Conservation (phyloP, 352 stramenopile genomes). For the Phytopythium delawarense region DNA sequence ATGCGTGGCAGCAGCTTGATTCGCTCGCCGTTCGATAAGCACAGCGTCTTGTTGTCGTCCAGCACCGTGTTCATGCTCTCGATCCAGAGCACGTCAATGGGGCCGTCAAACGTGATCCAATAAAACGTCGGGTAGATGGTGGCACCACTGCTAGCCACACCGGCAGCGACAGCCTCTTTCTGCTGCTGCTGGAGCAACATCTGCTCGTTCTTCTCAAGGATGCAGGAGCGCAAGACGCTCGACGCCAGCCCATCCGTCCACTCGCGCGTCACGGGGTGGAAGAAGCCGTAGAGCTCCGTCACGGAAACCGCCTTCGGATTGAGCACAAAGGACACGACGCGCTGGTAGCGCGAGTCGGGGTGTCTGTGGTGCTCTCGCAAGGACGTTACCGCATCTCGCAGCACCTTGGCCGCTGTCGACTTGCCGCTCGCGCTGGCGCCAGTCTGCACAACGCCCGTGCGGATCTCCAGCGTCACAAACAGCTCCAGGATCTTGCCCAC, state of each 20-base stretch:
- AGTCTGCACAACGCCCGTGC: conserved; percentile 83
- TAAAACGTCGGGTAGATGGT: conserved; percentile 37
- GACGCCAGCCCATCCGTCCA: conserved; percentile 83
- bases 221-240: conserved; percentile 66
- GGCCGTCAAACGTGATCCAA: conserved; percentile 85
- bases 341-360: conserved; percentile 48
- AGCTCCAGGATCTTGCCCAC: conserved; percentile 88
- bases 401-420: conserved; percentile 36
- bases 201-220: conserved; percentile 63
- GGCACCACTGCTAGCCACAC: conserved; percentile 17
- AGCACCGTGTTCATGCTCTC: conserved; percentile 89
- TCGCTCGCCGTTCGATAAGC: conserved; percentile 84
- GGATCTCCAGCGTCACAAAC: conserved; percentile 91
- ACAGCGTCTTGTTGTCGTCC: conserved; percentile 90
- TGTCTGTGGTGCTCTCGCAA: conserved; percentile 45
- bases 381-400: conserved; percentile 45
- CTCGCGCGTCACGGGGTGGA: conserved; percentile 76
- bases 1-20: conserved; percentile 85
- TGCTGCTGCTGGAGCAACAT: conserved; percentile 20
- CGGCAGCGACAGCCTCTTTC: conserved; percentile 6
- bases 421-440: conserved; percentile 74
- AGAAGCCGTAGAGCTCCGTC: conserved; percentile 82
- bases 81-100: conserved; percentile 83
- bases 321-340: conserved; percentile 49
- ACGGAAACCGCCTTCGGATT: conserved; percentile 84